These are phyloP conservation scores for Blastocystis sp. DNA, from an alignment of 352 stramenopile species.

Conservation along the genomic window DNA sequence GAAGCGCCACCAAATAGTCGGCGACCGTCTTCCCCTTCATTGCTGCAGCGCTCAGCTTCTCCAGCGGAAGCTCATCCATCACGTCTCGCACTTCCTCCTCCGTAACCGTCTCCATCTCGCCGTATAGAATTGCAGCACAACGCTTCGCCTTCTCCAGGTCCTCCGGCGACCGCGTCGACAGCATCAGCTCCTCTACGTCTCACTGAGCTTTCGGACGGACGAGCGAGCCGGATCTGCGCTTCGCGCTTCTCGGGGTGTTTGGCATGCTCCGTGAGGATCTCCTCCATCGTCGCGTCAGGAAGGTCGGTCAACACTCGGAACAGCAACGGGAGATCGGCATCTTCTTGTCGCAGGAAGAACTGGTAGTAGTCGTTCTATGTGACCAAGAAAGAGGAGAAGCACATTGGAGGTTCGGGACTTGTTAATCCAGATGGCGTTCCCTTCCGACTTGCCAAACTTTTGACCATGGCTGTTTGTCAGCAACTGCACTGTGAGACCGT, in stretches of 20 bases:
- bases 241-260: constrained; percentile 45
- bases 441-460: constrained; percentile 97
- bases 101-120: not conserved
- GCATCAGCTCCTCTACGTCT: not conserved
- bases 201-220: constrained; percentile 31
- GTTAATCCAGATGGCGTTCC: constrained; percentile 93
- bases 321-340: constrained; percentile 83
- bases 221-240: constrained; percentile 57
- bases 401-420: constrained; percentile 62
- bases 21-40: not conserved
- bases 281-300: constrained; percentile 76
- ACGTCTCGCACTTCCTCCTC: not conserved
- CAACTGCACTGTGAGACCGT: constrained; percentile 84
- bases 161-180: not conserved
- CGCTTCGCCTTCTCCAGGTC: constrained; percentile 29
- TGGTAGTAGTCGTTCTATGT: constrained; percentile 79
- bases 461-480: constrained; percentile 88
- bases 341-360: constrained; percentile 75
- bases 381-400: not conserved
- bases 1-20: not conserved
- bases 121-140: constrained; percentile 42
- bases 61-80: constrained; percentile 24
- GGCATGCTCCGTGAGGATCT: constrained; percentile 57
- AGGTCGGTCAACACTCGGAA: constrained; percentile 95
- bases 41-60: not conserved